Base-by-base conservation (phyloP, 176 grass and related monocot species). In the Melocanna baccifera region DNA sequence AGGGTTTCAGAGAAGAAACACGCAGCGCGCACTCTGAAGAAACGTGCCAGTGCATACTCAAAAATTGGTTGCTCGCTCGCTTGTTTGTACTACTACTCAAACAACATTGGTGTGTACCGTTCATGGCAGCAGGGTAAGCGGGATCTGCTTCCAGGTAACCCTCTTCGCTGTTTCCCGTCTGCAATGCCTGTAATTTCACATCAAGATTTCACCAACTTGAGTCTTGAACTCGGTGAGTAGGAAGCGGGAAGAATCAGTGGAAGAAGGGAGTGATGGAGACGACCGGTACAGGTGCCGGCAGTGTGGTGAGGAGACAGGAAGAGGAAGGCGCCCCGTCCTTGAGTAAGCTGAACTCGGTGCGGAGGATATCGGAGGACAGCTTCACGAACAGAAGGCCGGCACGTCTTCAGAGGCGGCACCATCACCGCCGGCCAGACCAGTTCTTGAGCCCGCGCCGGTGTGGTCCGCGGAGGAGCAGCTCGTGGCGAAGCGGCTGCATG, bases 101-200 rank as follows among this genome's bases (percentile, higher is more conserved):
- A n/a, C n/a, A n/a, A n/a, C n/a, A n/a, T n/a, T n/a, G n/a, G n/a
- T 22, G 15, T 70, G n/a, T 76, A 91, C 90, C 83, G 15, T 79
- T 73, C 71, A 92, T 79, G 75, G 87, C 80, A 5, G 68, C 61
- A 20, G 91, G 87, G 70, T 89, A 80, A 34, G 80, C 87, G 22
- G 84, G 37, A 34, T 63, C 13, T 30, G 72, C 64, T 34, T 39
- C 74, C 13, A 46, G 8, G 37, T 12, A 20, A 0, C 10, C 70
- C 1, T 55, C 71, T 26, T 40, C 9, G 5, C 36, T 6, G 66
- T 23, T 52, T 40, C 36, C 30, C 5, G 63, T 20, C 2, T 9
- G 9, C 19, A 32, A 7, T 4, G 68, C 23, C 71, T 36, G 71
- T 3, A n/a, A 56, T 45, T 30, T 42, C 10, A 8, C 36, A 20